Evolutionary conservation across 495 filamentous ascomycete species (phyloP), one percentile per base, ranked within the genome.

Genomic region (Xylaria palmicola): DNA sequence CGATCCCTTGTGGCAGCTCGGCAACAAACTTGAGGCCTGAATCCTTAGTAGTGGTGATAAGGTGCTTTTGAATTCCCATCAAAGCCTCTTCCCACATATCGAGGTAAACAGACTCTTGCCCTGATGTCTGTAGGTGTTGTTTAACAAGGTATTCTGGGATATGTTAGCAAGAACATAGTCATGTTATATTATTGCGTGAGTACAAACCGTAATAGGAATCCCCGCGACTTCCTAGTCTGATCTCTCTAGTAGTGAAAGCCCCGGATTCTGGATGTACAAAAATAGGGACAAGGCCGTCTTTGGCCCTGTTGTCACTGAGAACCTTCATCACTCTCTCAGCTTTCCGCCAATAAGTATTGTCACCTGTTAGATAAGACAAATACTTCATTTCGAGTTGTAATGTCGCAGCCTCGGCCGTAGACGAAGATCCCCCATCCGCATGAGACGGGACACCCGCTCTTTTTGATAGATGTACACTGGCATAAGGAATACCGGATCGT

Each of bases 311-410:
- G 27, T 81, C 78, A 62, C 90, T 86, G 10, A 92, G 80, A 9
- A 88, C 84, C 68, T 91, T 65, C 74, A 93, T 91, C 1, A 87
- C 86, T 58, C 85, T 86, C 69, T 92, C 90, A 8, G 86, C 88
- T 58, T 83, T 80, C n/a, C 82, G 77, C 90, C 90, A 93, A 67
- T 88, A 91, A 41, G 85, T 77, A 3, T 81, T 77, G 68, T 93
- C 89, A 9, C 89, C 90, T 4, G 88, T 92, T 59, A 93, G 75
- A 62, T 89, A 86, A 19, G 89, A 86, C 20, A 93, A 76, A 68
- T 93, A 93, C 58, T 93, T 93, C 80, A 92, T 88, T 70, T 92
- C 90, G n/a, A 93, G 77, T 70, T 93, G 90, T 22, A 92, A 65
- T 4, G 85, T 87, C 0, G 85, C 85, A 3, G 90, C 90, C 71